These are phyloP conservation scores for Hibiscus mutabilis DNA, from an alignment of 345 rosid genomes.

Conservation along the genomic window DNA sequence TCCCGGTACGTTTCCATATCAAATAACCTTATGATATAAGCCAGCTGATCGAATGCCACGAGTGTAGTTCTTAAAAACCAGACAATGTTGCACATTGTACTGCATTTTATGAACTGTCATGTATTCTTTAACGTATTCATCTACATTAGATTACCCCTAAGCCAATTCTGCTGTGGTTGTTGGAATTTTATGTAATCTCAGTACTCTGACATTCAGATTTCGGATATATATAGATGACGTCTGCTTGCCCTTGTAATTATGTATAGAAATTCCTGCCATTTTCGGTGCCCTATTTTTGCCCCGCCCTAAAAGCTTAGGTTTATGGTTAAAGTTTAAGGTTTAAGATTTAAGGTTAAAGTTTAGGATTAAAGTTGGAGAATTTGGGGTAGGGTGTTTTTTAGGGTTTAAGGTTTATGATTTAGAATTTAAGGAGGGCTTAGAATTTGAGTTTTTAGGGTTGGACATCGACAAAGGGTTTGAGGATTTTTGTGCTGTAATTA, in stretches of 20 bases:
- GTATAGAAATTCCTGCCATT: no score
- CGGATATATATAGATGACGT: background rate
- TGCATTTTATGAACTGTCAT: background rate
- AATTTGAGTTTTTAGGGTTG: no score
- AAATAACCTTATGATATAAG: background rate
- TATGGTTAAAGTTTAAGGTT: no score
- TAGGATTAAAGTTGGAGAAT: no score
- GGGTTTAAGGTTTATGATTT: no score
- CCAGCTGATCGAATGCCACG: constrained; percentile 1
- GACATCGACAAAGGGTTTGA: no score
- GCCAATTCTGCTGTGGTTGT: background rate
- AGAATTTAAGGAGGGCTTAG: no score
- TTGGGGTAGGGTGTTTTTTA: no score
- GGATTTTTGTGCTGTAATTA: no score
- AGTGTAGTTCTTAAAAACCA: background rate
- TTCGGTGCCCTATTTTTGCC: no score
- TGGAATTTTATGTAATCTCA: background rate
- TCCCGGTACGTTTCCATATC: constrained; percentile 4
- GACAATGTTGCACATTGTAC: background rate
- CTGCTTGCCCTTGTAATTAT: background rate
- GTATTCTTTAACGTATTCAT: background rate
- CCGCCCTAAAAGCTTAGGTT: no score
- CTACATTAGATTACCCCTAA: background rate
- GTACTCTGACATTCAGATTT: background rate
- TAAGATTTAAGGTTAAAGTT: no score